Evolutionary conservation across 2,329 filamentous ascomycete species (phyloP), one percentile per base, ranked within the genome.

Genomic region (Diaporthe vexans): DNA sequence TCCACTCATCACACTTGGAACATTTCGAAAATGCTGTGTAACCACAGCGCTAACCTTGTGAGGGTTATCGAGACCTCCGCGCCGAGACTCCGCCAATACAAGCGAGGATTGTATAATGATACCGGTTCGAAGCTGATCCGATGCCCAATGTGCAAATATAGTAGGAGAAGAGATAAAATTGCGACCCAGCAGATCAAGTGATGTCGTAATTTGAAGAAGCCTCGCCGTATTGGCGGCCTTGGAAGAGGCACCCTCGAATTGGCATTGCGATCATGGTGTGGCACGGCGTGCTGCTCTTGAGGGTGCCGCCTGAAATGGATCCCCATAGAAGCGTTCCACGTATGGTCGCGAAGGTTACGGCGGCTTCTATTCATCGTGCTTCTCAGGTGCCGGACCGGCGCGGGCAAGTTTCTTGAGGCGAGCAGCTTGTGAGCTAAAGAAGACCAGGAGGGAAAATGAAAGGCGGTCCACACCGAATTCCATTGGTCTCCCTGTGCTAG

Each of bases 101-200:
- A 52, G 19, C 29, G 63, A n/a, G 63, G 29, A 5, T 13, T 7
- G 21, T 67, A 67, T n/a, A 67, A 17, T 13, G 43, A 29, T 26
- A 33, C 48, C 13, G 63, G 63, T 21, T 67, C 63, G 17, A 52
- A 52, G 7, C 46, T 52, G 1, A 51, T 11, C 8, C 63, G 46
- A 29, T 67, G 63, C 7, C 63, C 63, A 19, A 52, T 26, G 6
- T 52, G 63, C 11, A 67, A 13, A 26, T 67, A 67, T 7, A 67
- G 15, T 0, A 67, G 46, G 4, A 24, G 17, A n/a, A 37, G 13
- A 6, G 15, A 35, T n/a, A 67, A 29, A 9, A 67, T 19, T 1
- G 8, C 7, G 1, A 17, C 2, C 43, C 43, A 67, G 26, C 5
- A 51, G 13, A 52, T 37, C 6, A 67, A 24, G 19, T 37, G 61